Evolutionary conservation across 2,329 filamentous ascomycete genomes (phyloP).

Genomic region (Aspergillus sp.): DNA sequence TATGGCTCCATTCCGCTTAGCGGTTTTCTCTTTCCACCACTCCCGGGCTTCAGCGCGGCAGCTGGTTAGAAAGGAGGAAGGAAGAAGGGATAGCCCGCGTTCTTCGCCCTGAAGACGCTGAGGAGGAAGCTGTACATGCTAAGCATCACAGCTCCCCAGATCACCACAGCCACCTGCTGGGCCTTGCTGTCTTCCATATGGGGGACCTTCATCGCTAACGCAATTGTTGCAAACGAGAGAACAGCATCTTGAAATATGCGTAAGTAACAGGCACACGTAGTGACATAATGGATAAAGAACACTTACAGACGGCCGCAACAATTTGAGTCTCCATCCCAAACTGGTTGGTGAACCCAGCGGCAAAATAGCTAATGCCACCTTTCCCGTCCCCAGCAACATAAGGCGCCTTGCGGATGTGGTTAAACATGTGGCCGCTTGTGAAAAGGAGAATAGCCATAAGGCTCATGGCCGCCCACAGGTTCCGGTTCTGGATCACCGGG

Average conservation of each 20-base stretch:
- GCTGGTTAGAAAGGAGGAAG: conserved; percentile 68
- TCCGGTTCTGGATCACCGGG: conserved; percentile 78
- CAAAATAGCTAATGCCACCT: conserved; percentile 84
- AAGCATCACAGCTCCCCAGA: conserved; percentile 69
- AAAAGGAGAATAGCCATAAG: conserved; percentile 85
- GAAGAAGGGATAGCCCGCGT: conserved; percentile 86
- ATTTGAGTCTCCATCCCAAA: conserved; percentile 94
- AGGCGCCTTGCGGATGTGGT: conserved; percentile 91
- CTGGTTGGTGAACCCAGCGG: conserved; percentile 84
- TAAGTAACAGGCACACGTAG: background rate
- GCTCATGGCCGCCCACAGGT: conserved; percentile 85
- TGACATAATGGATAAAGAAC: conserved; percentile 1
- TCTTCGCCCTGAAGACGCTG: conserved; percentile 90
- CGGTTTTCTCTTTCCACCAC: too few species aligned
- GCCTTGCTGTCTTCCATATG: conserved; percentile 65
- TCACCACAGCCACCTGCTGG: conserved; percentile 72
- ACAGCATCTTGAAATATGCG: conserved; percentile 64
- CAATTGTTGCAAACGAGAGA: conserved; percentile 81
- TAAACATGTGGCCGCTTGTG: conserved; percentile 98
- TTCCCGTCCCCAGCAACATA: conserved; percentile 79
- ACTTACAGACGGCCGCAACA: conserved; percentile 83
- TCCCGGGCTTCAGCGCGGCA: too few species aligned
- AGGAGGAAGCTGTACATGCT: conserved; percentile 88
- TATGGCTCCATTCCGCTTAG: too few species aligned
- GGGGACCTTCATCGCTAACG: conserved; percentile 87